Base-by-base conservation (phyloP, 164 flowering plant genomes). In the Sedum album region DNA sequence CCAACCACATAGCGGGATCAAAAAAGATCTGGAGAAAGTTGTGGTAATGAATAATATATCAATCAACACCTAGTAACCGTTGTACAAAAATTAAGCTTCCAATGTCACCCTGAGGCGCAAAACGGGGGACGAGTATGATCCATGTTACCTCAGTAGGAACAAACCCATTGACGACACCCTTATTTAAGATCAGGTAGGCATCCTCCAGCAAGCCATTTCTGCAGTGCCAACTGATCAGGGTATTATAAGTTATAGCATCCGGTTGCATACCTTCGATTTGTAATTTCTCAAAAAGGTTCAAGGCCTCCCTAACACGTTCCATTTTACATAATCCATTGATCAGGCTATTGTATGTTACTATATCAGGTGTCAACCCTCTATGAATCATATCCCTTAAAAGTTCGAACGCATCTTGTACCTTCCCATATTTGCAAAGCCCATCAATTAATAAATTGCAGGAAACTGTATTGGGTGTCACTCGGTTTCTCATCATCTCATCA, bases 321-420 rank as follows among this genome's bases (percentile, higher is more conserved):
- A 44, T 66, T 82, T 79, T 91, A 78, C 97, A 90, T 4, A 91
- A 70, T 66, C 96, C 99, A 80, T 88, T 94, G 53, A 94, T 86
- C 38, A 94, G 72, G 79, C 79, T 83, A 76, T 91, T 94, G 69
- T 91, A 94, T 0, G 96, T 87, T 62, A 88, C 89, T 66, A 90
- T 83, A 38, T 94, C 97, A 6, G 99, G 96, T 30, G 76, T 78
- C 62, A 87, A 71, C 21, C 96, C 96, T 64, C 84, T 77, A 38
- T 79, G 77, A 62, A 84, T 73, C 88, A 86, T 80, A 55, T 90
- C 90, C 72, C 81, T 81, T 33, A 87, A 68, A 73, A 91, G 80
- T 71, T 88, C 86, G 46, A 83, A 73, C 13, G 96, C 97, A 42
- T 76, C 70, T 48, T 82, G 74, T 35, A 88, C 78, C 75, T 71